phyloP scores from a whole-genome alignment of 345 rosid genomes.

The Eucalyptus pauciflora region DNA sequence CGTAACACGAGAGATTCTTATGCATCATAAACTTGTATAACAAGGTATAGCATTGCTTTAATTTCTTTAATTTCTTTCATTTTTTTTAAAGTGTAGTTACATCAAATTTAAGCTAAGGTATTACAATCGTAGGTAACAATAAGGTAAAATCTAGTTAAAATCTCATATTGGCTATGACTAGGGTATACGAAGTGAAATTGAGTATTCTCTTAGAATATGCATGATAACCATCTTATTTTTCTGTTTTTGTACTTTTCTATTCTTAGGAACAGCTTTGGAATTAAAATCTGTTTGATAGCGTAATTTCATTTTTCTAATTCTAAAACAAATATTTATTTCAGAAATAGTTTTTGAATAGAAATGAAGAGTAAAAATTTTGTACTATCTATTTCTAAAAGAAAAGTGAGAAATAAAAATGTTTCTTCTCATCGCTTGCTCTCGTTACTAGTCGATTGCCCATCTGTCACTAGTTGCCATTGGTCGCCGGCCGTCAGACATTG shows the following conservation, averaged over 20 bases:
- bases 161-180: background rate
- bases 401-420: too few relatives aligned
- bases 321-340: too few relatives aligned
- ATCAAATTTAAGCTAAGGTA: background rate
- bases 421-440: fast-evolving
- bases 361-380: too few relatives aligned
- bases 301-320: too few relatives aligned
- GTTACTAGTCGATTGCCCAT: fast-evolving
- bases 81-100: background rate
- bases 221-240: too few relatives aligned
- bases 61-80: background rate
- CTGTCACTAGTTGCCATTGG: fast-evolving
- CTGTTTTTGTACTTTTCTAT: too few relatives aligned
- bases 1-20: background rate
- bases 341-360: too few relatives aligned
- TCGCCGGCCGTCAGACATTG: fast-evolving
- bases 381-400: fast-evolving
- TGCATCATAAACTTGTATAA: background rate
- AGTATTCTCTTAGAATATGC: fast-evolving
- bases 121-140: background rate
- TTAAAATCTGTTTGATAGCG: too few relatives aligned
- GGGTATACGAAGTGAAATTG: background rate
- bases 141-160: background rate
- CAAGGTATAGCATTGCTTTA: background rate
- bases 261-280: fast-evolving